These are phyloP conservation scores for Phytophthora hybrid DNA, from an alignment of 352 stramenopile genomes.

Conservation along the genomic window DNA sequence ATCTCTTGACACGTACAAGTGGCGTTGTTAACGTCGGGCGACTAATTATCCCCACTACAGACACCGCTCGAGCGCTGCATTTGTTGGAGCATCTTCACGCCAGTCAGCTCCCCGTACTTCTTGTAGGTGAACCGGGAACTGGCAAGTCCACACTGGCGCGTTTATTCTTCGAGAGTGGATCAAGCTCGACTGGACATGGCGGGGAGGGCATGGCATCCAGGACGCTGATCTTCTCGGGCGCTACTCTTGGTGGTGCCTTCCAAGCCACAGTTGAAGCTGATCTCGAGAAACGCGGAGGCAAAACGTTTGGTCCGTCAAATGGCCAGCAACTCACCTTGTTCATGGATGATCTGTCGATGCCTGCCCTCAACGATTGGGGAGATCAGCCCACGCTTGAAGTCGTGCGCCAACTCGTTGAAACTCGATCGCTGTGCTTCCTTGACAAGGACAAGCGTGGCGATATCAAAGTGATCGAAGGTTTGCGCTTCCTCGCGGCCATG, in stretches of 20 bases:
- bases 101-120: slow-evolving; percentile 70
- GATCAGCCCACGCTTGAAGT: slow-evolving; percentile 84
- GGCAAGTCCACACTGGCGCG: slow-evolving; percentile 88
- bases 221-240: slow-evolving; percentile 91
- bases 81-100: slow-evolving; percentile 74
- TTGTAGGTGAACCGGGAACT: slow-evolving; percentile 88
- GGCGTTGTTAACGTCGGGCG: slow-evolving; percentile 75
- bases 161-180: slow-evolving; percentile 73
- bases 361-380: slow-evolving; percentile 74
- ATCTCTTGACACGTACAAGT: slow-evolving; percentile 31
- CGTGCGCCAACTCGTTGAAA: slow-evolving; percentile 77
- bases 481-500: slow-evolving; percentile 77
- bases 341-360: slow-evolving; percentile 82
- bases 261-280: slow-evolving; percentile 78
- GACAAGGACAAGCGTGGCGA: slow-evolving; percentile 88
- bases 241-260: slow-evolving; percentile 81
- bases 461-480: slow-evolving; percentile 77
- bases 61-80: slow-evolving; percentile 77
- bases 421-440: slow-evolving; percentile 74
- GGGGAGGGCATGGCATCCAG: slow-evolving; percentile 71
- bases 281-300: slow-evolving; percentile 83
- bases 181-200: slow-evolving; percentile 15
- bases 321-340: slow-evolving; percentile 85
- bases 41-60: slow-evolving; percentile 88
- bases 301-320: slow-evolving; percentile 77